phyloP scores from a whole-genome alignment of 2,329 filamentous ascomycete species.

The Salinomyces thailandicus region DNA sequence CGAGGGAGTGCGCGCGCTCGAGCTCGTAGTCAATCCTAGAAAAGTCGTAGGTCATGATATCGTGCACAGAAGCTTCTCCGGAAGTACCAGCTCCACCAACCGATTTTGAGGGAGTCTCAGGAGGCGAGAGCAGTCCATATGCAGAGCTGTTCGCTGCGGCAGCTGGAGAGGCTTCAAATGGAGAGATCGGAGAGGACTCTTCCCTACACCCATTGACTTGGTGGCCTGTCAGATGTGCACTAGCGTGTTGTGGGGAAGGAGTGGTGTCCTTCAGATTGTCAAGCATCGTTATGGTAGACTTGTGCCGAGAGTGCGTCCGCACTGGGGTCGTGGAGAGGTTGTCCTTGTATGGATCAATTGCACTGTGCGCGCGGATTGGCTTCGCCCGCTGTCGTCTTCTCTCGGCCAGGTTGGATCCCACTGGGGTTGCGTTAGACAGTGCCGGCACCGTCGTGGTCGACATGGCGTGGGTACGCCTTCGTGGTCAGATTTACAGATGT shows the following conservation, averaged over 20 bases:
- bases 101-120: neutral
- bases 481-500: too few species aligned
- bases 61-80: too few species aligned
- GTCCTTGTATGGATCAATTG: neutral
- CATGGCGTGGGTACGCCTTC: too few species aligned
- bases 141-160: neutral
- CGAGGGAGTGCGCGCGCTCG: constrained; percentile 22
- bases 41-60: constrained; percentile 14
- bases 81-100: too few species aligned
- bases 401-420: neutral
- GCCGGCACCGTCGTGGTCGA: too few species aligned
- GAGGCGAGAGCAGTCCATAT: neutral
- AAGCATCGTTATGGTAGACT: neutral
- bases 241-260: neutral
- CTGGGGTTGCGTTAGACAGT: too few species aligned
- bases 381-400: neutral
- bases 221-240: neutral
- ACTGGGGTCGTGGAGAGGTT: neutral
- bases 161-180: neutral
- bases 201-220: neutral
- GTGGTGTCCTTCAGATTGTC: neutral
- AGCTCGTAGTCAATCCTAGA: constrained; percentile 22
- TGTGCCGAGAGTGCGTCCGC: neutral
- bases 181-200: neutral
- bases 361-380: constrained; percentile 5